Conservation (phyloP, 805 yeast genomes). For the Tetrapisispora iriomotensis region DNA sequence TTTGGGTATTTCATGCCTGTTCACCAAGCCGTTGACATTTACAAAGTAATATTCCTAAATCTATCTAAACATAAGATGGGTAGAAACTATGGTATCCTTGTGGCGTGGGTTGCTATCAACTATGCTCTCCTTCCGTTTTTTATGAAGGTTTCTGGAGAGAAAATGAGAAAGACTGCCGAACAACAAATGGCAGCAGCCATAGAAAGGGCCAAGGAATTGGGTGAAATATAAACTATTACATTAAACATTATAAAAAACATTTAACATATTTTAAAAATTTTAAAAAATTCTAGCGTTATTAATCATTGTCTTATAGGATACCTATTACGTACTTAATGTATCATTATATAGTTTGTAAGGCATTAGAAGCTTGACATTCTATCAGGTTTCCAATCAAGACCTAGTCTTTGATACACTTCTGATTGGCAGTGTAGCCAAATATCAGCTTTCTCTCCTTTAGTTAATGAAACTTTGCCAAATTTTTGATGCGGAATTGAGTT, state of each 20-base stretch:
- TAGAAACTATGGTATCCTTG: slow-evolving; percentile 47
- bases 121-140: slow-evolving; percentile 37
- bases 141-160: slow-evolving; percentile 33
- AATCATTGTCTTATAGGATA: no score
- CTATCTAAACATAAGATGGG: slow-evolving; percentile 50
- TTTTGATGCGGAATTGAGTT: slow-evolving; percentile 4
- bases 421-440: slow-evolving; percentile 60
- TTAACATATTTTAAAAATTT: no score
- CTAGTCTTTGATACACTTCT: slow-evolving; percentile 43
- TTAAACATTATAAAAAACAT: background rate
- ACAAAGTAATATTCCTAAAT: slow-evolving; percentile 49
- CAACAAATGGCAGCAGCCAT: slow-evolving; percentile 9
- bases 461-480: slow-evolving; percentile 24
- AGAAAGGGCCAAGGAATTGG: background rate
- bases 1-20: slow-evolving; percentile 64
- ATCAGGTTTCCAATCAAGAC: slow-evolving; percentile 6
- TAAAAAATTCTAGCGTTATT: no score
- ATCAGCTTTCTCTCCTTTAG: slow-evolving; percentile 46
- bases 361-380: background rate
- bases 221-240: background rate
- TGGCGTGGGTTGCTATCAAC: slow-evolving; percentile 51
- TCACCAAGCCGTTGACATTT: slow-evolving; percentile 52
- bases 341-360: no score
- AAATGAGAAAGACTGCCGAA: slow-evolving; percentile 27
- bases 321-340: no score